These are phyloP conservation scores for Elsinoe perseae DNA, from an alignment of 2,329 filamentous ascomycete species.

Conservation along the genomic window DNA sequence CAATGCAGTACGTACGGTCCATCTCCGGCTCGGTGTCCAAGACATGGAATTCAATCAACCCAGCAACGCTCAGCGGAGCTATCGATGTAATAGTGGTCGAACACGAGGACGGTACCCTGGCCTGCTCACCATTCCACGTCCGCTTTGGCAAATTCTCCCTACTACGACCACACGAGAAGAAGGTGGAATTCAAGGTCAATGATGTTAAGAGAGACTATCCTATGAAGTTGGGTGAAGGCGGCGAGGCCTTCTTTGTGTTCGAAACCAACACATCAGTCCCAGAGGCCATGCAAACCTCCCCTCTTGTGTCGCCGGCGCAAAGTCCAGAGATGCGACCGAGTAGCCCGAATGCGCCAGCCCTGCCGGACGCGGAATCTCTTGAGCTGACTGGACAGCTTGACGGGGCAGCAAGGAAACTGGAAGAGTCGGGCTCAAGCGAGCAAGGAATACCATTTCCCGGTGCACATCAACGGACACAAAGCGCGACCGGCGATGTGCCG, in stretches of 20 bases:
- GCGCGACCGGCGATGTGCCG: constrained; percentile 35
- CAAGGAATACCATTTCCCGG: constrained; percentile 22
- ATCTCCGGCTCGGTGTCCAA: constrained; percentile 93
- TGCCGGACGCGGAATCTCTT: constrained; percentile 64
- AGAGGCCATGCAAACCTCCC: constrained; percentile 89
- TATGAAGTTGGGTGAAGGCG: constrained; percentile 97
- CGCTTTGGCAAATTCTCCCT: constrained; percentile 98
- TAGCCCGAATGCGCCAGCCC: constrained; percentile 34
- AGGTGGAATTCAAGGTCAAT: constrained; percentile 97
- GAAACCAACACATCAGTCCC: constrained; percentile 89
- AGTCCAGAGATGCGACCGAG: constrained; percentile 63
- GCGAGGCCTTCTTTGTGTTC: constrained; percentile 98
- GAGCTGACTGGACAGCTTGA: constrained; percentile 41
- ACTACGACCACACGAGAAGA: constrained; percentile 91
- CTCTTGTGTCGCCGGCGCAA: constrained; percentile 78
- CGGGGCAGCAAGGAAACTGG: constrained; percentile 14
- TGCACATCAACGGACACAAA: constrained; percentile 33
- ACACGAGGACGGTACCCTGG: constrained; percentile 78
- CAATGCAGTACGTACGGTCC: constrained; percentile 96
- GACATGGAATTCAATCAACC: constrained; percentile 99
- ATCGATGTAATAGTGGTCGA: constrained; percentile 99
- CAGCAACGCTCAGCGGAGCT: constrained; percentile 89
- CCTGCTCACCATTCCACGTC: constrained; percentile 96
- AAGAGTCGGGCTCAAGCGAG: constrained; percentile 22
- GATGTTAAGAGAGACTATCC: constrained; percentile 83